A percentile compares a stretch with the other conserved stretches of the same genome.
Evolutionary conservation across 2,329 filamentous ascomycete genomes (phyloP).

Genomic region (Stromatinia cepivora): DNA sequence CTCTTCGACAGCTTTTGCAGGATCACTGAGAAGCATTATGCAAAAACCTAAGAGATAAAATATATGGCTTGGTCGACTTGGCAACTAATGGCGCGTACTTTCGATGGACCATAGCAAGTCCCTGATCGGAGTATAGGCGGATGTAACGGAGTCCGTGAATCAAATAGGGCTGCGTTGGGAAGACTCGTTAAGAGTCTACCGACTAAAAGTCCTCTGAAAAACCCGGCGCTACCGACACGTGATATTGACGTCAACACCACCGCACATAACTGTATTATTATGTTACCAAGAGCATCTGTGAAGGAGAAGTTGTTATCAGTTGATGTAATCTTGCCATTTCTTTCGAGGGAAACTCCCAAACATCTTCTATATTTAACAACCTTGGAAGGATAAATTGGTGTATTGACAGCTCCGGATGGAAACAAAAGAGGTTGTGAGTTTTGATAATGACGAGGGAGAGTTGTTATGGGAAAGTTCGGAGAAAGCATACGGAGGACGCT

Average conservation of each 20-base stretch:
- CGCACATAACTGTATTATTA: neutral
- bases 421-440: too few relatives aligned
- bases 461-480: too few relatives aligned
- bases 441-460: neutral
- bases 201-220: neutral
- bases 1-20: conserved; percentile 29
- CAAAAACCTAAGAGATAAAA: conserved; percentile 37
- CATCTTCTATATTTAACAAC: neutral
- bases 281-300: neutral
- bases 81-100: conserved; percentile 34
- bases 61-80: conserved; percentile 39
- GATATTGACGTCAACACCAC: neutral
- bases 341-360: neutral
- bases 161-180: neutral
- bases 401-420: neutral
- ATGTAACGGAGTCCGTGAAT: conserved; percentile 36
- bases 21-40: conserved; percentile 34
- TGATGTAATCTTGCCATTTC: too few relatives aligned
- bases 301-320: neutral
- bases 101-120: conserved; percentile 37
- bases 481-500: neutral
- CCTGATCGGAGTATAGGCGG: conserved; percentile 35
- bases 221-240: neutral
- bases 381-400: too few relatives aligned
- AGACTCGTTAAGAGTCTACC: conserved; percentile 12